Conservation (phyloP, 768 basidiomycete genomes). For the Pleurotus salmoneostramineus region DNA sequence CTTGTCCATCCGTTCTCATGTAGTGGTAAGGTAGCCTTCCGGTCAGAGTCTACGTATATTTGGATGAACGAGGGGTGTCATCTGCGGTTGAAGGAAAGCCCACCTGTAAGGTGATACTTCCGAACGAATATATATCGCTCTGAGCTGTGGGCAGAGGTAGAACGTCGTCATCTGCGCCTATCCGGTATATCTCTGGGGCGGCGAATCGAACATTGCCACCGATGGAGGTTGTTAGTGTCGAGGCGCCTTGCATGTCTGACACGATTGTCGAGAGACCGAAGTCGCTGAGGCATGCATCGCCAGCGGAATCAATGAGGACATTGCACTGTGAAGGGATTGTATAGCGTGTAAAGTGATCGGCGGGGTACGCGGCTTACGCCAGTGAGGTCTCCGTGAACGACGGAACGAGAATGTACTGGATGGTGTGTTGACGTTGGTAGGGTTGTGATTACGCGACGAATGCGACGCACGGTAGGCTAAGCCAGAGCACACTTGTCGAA, state of each 20-base stretch:
- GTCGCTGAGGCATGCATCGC: slow-evolving; percentile 3
- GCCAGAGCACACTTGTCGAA: not conserved
- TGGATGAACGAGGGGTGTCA: not conserved
- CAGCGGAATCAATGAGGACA: not conserved
- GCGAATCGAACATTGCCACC: slow-evolving; percentile 4
- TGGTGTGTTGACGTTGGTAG: not conserved
- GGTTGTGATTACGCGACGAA: not conserved
- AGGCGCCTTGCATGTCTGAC: not conserved
- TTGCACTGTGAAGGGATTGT: not conserved
- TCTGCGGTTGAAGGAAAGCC: not conserved
- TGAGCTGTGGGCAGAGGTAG: not conserved
- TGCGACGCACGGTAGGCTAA: not conserved
- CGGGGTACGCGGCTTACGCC: not conserved
- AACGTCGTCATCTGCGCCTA: not conserved
- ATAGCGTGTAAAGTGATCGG: not conserved
- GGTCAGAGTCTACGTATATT: not conserved
- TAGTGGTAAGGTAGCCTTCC: slow-evolving; percentile 5
- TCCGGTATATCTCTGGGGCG: slow-evolving; percentile 1
- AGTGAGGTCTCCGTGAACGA: slow-evolving; percentile 1
- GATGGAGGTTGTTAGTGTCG: not conserved
- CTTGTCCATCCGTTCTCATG: slow-evolving; percentile 3
- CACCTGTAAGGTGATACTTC: slow-evolving; percentile 1
- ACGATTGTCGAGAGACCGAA: slow-evolving; percentile 6
- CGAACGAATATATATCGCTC: slow-evolving; percentile 4
- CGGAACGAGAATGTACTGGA: not conserved